Conservation (phyloP, 768 basidiomycete species). For the Strobilomyces echinocephalus region DNA sequence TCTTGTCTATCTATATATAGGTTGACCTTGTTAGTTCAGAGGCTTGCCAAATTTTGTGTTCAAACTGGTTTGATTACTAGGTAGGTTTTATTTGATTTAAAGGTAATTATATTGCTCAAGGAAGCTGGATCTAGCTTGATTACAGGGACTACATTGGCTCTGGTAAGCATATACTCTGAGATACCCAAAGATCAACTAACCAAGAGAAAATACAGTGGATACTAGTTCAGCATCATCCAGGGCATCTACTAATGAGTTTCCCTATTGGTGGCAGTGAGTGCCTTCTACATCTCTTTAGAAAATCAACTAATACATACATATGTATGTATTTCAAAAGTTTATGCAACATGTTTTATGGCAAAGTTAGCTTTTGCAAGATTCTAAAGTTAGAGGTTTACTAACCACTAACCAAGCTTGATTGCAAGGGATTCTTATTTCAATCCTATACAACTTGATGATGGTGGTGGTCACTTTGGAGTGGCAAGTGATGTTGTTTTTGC, state of each 20-base stretch:
- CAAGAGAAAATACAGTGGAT: slow-evolving; percentile 15
- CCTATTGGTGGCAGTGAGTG: slow-evolving; percentile 24
- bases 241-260: slow-evolving; percentile 23
- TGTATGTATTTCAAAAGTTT: too few species aligned
- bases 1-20: neutral
- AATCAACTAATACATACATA: too few species aligned
- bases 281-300: too few species aligned
- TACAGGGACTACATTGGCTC: slow-evolving; percentile 4
- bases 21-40: slow-evolving; percentile 13
- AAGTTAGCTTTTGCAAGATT: slow-evolving; percentile 16
- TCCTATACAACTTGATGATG: neutral
- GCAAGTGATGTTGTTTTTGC: slow-evolving; percentile 8
- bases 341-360: slow-evolving; percentile 26
- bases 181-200: neutral
- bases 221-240: slow-evolving; percentile 10
- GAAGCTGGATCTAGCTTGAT: slow-evolving; percentile 8
- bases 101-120: neutral
- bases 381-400: neutral
- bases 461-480: neutral
- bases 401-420: slow-evolving; percentile 13
- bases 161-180: slow-evolving; percentile 15
- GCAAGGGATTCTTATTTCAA: slow-evolving; percentile 27
- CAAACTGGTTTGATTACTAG: slow-evolving; percentile 28
- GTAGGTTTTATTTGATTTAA: slow-evolving; percentile 3
- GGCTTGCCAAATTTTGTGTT: slow-evolving; percentile 15